Evolutionary conservation across 2,329 filamentous ascomycete genomes (phyloP), one percentile per base, ranked within the genome.

Genomic region (Aspergillus phoenicis): DNA sequence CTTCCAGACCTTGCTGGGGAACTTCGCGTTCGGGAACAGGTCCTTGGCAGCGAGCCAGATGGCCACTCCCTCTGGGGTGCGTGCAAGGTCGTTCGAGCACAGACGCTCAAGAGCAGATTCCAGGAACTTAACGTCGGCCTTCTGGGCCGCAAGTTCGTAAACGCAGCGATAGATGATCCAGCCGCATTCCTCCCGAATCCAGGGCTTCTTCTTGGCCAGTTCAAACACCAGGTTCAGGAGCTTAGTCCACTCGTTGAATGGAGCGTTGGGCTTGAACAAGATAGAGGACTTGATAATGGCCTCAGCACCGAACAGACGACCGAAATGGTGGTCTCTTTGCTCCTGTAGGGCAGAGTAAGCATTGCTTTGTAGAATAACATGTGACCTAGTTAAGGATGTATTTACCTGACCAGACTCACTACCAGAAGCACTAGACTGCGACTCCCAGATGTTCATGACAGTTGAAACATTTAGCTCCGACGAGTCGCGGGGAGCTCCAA

Each of bases 171-270:
- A 89, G 26, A 97, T 82, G 52, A 95, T 86, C 83, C 89, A 91
- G 33, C 91, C 92, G 70, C 92, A 97, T 73, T 96, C 91, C 70
- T 94, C 89, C 62, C 91, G 86, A 66, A 98, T 83, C 94, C 93
- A 97, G 33, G 91, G 86, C 76, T 96, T 96, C 77, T 91, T 91
- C 68, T 87, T 85, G 43, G 90, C 87, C 62, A 97, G 83, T 63
- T 88, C 85, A 68, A 93, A 84, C 33, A 97, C 80, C 57, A 91
- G 80, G 57, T 89, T 85, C 52, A 97, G 79, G n/a, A 96, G 82
- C 58, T 83, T 81, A 49, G 82, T 81, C 77, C 78, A 80, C 52
- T 83, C 77, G 61, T 79, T 72, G 57, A 80, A 83, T 4, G 84
- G 80, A 17, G 82, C 77, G 36, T 86, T 81, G 4, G 81, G 75